A percentile compares a stretch with the other conserved stretches of the same genome.
These are phyloP conservation scores for Babesia ovis DNA, from an alignment of 169 alveolate species.

Conservation along the genomic window DNA sequence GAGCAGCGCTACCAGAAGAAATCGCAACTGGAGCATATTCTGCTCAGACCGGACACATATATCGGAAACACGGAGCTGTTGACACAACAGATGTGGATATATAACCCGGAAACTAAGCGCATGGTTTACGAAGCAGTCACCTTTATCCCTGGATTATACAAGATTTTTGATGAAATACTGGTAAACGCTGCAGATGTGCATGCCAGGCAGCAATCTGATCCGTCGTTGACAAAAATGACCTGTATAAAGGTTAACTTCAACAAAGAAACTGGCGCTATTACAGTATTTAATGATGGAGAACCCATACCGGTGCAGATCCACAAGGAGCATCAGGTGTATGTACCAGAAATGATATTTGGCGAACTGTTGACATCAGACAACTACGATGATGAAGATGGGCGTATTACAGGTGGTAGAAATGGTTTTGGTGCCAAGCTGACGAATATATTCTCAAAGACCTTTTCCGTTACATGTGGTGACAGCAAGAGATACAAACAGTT, in stretches of 20 bases:
- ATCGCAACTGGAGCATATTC: conserved; percentile 96
- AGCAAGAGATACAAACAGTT: conserved; percentile 81
- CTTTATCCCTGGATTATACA: conserved; percentile 98
- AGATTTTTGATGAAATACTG: conserved; percentile 96
- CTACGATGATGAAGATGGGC: conserved; percentile 96
- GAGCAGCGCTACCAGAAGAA: conserved; percentile 97
- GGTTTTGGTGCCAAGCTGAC: conserved; percentile 99
- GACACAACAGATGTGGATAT: conserved; percentile 94
- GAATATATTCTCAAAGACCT: conserved; percentile 94
- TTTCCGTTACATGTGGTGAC: conserved; percentile 95
- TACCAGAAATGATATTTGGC: conserved; percentile 98
- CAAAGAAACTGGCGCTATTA: conserved; percentile 72
- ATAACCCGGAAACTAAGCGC: conserved; percentile 80
- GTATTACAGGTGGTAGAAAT: conserved; percentile 99
- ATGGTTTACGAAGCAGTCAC: conserved; percentile 85
- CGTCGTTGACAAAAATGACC: conserved; percentile 77
- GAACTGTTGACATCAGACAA: conserved; percentile 96
- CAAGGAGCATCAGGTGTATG: conserved; percentile 94
- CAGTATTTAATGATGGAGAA: conserved; percentile 83
- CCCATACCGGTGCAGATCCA: conserved; percentile 91
- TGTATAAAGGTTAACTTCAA: conserved; percentile 81
- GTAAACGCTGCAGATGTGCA: conserved; percentile 99
- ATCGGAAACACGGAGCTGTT: conserved; percentile 93
- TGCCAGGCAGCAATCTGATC: conserved; percentile 83
- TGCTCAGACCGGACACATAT: conserved; percentile 98